Base-by-base conservation (phyloP, 805 yeast genomes). In the Candida insectalens region DNA sequence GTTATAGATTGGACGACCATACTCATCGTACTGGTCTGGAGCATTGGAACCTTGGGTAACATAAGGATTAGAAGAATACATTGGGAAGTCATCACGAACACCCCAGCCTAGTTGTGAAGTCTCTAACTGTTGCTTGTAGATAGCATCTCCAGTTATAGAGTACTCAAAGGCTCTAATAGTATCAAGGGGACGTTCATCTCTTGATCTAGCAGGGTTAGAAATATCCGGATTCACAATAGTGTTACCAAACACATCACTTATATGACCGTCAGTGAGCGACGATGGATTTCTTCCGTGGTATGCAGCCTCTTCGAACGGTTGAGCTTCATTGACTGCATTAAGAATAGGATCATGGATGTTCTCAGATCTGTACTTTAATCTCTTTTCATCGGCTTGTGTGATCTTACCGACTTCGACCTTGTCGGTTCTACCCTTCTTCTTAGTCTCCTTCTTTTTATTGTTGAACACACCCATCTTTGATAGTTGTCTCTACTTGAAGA, bases 171-270 rank as follows among this genome's bases (percentile, higher is more conserved):
- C 69, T 47, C 97, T 70, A 49, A 92, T 88, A 2, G 99, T 92
- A 57, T 94, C 99, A 49, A 92, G 63, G 4, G 99, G 99, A 50
- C 99, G 74, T 60, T 92, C 99, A 56, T 88, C 89, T 58, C 98
- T 74, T 15, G 82, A 62, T 50, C 99, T 72, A 5, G 96, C 78
- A 19, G 99, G 99, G 53, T 92, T 92, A 25, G 95, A 84, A 45
- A 81, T 67, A 55, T 92, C 99, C 6, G 94, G 83, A 42, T 74
- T 74, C 3, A 52, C 53, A 49, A 92, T 92, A 5, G 79, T 74
- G 38, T 72, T 71, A 15, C 99, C 99, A 56, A 88, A 89, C 28
- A 84, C 76, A 55, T 92, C 99, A 45, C 72, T 73, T 47, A 76
- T 51, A 27, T 63, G 65, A 19, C 77, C 76, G 33, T 57, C 37